Conservation (phyloP, 2,329 filamentous ascomycete species). For the Aspergillus ruber region DNA sequence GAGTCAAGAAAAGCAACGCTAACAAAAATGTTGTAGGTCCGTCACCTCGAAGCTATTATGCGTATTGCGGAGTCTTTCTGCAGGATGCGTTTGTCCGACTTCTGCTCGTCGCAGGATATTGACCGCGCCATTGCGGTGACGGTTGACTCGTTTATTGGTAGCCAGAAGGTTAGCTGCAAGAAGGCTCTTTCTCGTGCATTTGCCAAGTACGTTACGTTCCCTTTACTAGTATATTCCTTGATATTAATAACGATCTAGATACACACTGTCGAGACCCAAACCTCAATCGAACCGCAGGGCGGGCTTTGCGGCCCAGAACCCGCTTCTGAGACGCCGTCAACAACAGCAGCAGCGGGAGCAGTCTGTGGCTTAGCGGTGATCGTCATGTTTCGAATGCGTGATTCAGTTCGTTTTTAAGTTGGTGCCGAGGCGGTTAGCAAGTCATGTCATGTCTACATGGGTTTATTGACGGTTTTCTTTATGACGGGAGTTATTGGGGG, state of each 20-base stretch:
- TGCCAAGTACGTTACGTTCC: slow-evolving; percentile 72
- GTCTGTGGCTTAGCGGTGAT: neutral
- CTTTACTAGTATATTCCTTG: neutral
- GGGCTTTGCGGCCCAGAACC: slow-evolving; percentile 28
- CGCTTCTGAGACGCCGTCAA: neutral
- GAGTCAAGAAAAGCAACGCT: slow-evolving; percentile 2
- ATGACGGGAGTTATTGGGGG: too few relatives aligned
- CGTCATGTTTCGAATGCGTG: too few relatives aligned
- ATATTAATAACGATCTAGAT: slow-evolving; percentile 19
- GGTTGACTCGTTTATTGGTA: slow-evolving; percentile 90
- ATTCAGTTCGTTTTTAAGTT: too few relatives aligned
- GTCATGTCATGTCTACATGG: too few relatives aligned
- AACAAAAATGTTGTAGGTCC: slow-evolving; percentile 55
- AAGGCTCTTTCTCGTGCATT: slow-evolving; percentile 91
- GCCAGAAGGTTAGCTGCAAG: slow-evolving; percentile 96
- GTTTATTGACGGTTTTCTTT: too few relatives aligned
- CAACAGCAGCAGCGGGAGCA: neutral
- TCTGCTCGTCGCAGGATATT: slow-evolving; percentile 83
- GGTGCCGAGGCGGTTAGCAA: too few relatives aligned
- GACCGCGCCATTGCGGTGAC: slow-evolving; percentile 96
- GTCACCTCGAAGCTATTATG: slow-evolving; percentile 96
- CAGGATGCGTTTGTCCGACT: slow-evolving; percentile 96
- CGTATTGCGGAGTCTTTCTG: slow-evolving; percentile 91
- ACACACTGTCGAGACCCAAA: slow-evolving; percentile 35
- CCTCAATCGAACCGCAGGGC: slow-evolving; percentile 34